Conservation (phyloP, 2,329 filamentous ascomycete species). For the Colletotrichum spaethianum region DNA sequence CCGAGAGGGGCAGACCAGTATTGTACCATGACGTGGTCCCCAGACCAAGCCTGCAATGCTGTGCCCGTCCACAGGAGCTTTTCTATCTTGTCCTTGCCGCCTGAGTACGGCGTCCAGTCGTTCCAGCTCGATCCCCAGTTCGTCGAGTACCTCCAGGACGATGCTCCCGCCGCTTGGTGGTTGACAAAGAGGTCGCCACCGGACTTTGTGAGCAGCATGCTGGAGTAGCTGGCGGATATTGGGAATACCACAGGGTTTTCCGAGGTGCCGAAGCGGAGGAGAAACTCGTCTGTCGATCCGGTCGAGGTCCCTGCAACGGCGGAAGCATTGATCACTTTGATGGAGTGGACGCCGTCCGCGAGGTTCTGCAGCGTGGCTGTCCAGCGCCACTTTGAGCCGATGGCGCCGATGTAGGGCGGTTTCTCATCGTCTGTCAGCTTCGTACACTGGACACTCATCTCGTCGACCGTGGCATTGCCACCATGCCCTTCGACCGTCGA, state of each 20-base stretch:
- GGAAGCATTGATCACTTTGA: constrained; percentile 70
- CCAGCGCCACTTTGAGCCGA: constrained; percentile 68
- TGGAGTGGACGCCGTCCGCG: constrained; percentile 71
- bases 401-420: constrained; percentile 47
- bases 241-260: background rate
- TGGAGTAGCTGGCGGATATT: constrained; percentile 54
- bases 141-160: constrained; percentile 70
- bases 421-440: background rate
- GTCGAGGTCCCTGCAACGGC: constrained; percentile 54
- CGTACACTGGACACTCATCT: constrained; percentile 3
- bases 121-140: constrained; percentile 74
- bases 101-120: constrained; percentile 68
- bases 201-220: constrained; percentile 60
- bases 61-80: constrained; percentile 70
- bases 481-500: background rate
- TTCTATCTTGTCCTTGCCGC: constrained; percentile 62
- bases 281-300: background rate
- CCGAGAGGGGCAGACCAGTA: constrained; percentile 73
- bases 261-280: background rate
- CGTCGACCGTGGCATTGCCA: constrained; percentile 45
- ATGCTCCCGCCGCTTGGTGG: constrained; percentile 73
- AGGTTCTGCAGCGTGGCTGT: constrained; percentile 67
- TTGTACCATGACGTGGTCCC: constrained; percentile 73
- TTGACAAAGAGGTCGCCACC: constrained; percentile 59
- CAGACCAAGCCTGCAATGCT: constrained; percentile 69